These are phyloP conservation scores for Dactylorhiza incarnata DNA, from an alignment of 106 monocot genomes.

Conservation along the genomic window DNA sequence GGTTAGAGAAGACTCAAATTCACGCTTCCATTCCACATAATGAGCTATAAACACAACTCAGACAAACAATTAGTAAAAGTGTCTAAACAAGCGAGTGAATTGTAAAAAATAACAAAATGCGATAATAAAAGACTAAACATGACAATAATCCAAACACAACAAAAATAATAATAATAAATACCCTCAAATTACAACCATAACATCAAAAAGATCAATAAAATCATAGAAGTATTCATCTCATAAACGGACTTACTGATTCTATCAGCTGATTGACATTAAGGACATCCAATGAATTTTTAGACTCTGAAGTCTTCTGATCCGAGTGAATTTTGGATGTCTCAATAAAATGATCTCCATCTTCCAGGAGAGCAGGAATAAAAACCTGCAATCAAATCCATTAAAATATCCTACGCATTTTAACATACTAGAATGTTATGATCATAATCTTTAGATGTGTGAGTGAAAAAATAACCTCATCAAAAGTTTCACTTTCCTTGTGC, in stretches of 20 bases:
- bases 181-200: too few relatives aligned
- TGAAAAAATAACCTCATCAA: slow-evolving; percentile 46
- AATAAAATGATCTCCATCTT: slow-evolving; percentile 51
- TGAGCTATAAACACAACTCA: too few relatives aligned
- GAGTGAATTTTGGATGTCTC: slow-evolving; percentile 44
- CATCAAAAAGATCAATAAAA: neutral
- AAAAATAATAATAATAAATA: too few relatives aligned
- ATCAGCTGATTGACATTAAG: slow-evolving; percentile 77
- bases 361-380: slow-evolving; percentile 29
- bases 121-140: too few relatives aligned
- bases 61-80: too few relatives aligned
- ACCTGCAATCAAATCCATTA: slow-evolving; percentile 36
- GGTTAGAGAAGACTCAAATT: too few relatives aligned
- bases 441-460: neutral
- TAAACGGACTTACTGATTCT: slow-evolving; percentile 58
- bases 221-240: neutral
- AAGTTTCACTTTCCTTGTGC: slow-evolving; percentile 33
- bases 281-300: slow-evolving; percentile 46
- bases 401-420: neutral
- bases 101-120: too few relatives aligned
- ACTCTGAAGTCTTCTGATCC: slow-evolving; percentile 48
- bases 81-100: too few relatives aligned
- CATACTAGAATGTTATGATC: neutral
- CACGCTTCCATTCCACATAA: too few relatives aligned
- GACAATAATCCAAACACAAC: too few relatives aligned